Evolutionary conservation across 2,329 filamentous ascomycete genomes (phyloP).

Genomic region (Nemania bipapillata): DNA sequence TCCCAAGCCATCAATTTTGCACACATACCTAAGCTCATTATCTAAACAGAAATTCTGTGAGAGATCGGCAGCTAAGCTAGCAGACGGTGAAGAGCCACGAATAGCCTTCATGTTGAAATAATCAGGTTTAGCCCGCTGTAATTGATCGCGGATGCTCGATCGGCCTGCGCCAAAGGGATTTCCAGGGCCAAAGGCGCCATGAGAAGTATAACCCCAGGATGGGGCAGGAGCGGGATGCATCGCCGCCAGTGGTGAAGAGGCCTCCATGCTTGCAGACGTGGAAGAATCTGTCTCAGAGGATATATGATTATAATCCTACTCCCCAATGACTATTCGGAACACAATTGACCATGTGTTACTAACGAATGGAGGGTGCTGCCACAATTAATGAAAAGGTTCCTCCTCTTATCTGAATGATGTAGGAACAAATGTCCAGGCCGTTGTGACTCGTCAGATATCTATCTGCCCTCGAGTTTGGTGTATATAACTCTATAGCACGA

Average conservation of each 20-base stretch:
- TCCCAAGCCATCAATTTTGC: slow-evolving; percentile 1
- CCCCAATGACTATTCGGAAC: slow-evolving; percentile 45
- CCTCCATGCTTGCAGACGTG: slow-evolving; percentile 73
- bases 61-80: slow-evolving; percentile 90
- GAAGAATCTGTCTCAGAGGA: slow-evolving; percentile 34
- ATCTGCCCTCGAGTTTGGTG: slow-evolving; percentile 6
- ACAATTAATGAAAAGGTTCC: slow-evolving; percentile 48
- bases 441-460: slow-evolving; percentile 27
- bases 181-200: slow-evolving; percentile 58
- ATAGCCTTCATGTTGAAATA: slow-evolving; percentile 85
- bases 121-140: slow-evolving; percentile 70
- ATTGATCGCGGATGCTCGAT: slow-evolving; percentile 83
- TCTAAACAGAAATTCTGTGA: slow-evolving; percentile 98
- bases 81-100: slow-evolving; percentile 87
- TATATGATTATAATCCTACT: slow-evolving; percentile 49
- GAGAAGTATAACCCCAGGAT: slow-evolving; percentile 67
- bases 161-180: slow-evolving; percentile 66
- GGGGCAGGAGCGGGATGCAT: slow-evolving; percentile 81
- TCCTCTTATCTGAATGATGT: slow-evolving; percentile 37
- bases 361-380: slow-evolving; percentile 44
- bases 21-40: slow-evolving; percentile 77
- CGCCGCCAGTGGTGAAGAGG: slow-evolving; percentile 91
- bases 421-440: slow-evolving; percentile 27
- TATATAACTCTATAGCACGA: slow-evolving; percentile 27
- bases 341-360: slow-evolving; percentile 42